phyloP scores from a whole-genome alignment of 495 filamentous ascomycete species.

The Alectoria sarmentosa region DNA sequence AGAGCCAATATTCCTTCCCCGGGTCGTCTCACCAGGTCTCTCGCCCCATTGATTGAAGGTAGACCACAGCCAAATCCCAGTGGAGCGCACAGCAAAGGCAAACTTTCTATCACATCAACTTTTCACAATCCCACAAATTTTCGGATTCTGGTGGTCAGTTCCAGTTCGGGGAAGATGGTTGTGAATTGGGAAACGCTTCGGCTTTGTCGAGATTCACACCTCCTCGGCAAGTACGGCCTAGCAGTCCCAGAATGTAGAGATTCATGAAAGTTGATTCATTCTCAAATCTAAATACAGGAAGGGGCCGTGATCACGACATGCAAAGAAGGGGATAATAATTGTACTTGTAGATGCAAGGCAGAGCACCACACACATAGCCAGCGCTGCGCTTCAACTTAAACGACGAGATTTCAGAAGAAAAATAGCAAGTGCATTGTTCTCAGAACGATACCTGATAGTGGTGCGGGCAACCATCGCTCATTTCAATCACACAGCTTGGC shows the following conservation, averaged over 20 bases:
- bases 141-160: not conserved
- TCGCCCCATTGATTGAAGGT: not conserved
- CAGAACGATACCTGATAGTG: not conserved
- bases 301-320: not conserved
- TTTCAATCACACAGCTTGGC: not conserved
- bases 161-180: not conserved
- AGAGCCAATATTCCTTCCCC: not conserved
- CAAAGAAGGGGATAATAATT: not conserved
- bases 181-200: constrained; percentile 1
- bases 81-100: not conserved
- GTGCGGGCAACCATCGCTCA: not conserved
- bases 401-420: not conserved
- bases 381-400: not conserved
- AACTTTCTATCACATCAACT: not conserved
- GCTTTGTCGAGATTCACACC: not conserved
- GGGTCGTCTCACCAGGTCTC: not conserved
- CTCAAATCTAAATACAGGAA: constrained; percentile 17
- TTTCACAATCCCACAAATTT: not conserved
- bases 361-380: not conserved
- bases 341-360: constrained; percentile 1
- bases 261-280: constrained; percentile 14
- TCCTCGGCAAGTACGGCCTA: constrained; percentile 15
- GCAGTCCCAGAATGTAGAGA: constrained; percentile 6
- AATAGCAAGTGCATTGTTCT: not conserved
- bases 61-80: not conserved